phyloP scores from a whole-genome alignment of 352 stramenopile species.

The Phytophthora aleatoria region DNA sequence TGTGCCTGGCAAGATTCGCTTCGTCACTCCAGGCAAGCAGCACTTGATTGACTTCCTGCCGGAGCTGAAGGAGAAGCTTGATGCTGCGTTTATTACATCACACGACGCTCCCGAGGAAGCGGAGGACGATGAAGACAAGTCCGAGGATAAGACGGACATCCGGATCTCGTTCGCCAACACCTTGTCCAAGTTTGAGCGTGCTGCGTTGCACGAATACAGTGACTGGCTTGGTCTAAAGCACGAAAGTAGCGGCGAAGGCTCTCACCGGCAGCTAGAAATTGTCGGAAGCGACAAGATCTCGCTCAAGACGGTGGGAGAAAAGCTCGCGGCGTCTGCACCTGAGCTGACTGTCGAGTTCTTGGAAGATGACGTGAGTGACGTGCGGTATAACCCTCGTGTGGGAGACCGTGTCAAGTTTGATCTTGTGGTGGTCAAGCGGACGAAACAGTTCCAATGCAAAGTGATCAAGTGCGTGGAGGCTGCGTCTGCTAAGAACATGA shows the following conservation, averaged over 20 bases:
- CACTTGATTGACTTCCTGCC: constrained; percentile 67
- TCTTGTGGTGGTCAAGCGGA: constrained; percentile 66
- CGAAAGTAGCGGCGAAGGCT: constrained; percentile 50
- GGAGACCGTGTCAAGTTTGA: constrained; percentile 68
- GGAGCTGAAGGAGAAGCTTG: constrained; percentile 62
- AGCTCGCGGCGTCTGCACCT: constrained; percentile 20
- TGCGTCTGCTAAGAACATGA: constrained; percentile 25
- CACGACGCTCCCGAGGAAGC: constrained; percentile 17
- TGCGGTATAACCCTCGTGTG: constrained; percentile 68
- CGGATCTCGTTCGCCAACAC: constrained; percentile 47
- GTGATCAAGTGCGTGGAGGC: constrained; percentile 50
- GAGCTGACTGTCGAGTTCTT: constrained; percentile 61
- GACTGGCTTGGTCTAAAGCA: constrained; percentile 63
- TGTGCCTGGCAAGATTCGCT: constrained; percentile 48
- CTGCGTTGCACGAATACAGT: constrained; percentile 68
- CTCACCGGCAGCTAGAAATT: constrained; percentile 46
- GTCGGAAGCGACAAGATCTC: constrained; percentile 35
- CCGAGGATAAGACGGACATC: constrained; percentile 29
- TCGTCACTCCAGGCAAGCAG: constrained; percentile 41
- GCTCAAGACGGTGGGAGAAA: constrained; percentile 25
- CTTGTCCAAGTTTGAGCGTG: constrained; percentile 71
- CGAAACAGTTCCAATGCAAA: constrained; percentile 69
- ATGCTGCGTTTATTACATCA: constrained; percentile 45
- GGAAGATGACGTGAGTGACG: constrained; percentile 61
- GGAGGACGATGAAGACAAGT: constrained; percentile 22